Conservation (phyloP, 2,329 filamentous ascomycete genomes). For the Rachicladosporium sp. region DNA sequence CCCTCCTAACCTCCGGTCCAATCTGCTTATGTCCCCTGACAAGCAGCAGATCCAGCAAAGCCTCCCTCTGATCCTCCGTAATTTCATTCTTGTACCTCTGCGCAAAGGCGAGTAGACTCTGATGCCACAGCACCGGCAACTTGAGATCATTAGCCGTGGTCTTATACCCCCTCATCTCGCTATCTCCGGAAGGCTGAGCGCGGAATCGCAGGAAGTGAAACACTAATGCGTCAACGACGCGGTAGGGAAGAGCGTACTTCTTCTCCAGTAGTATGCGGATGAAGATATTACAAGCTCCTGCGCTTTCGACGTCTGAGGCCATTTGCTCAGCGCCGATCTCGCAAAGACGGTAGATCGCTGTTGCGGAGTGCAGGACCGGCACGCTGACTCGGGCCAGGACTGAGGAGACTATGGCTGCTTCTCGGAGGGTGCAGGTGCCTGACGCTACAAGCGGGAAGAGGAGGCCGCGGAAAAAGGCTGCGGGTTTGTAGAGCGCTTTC, state of each 20-base stretch:
- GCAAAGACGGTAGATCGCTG: constrained; percentile 80
- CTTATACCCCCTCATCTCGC: constrained; percentile 41
- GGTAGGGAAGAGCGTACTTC: constrained; percentile 90
- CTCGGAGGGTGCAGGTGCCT: constrained; percentile 76
- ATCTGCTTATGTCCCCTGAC: constrained; percentile 78
- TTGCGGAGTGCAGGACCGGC: constrained; percentile 82
- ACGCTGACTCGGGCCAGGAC: constrained; percentile 77
- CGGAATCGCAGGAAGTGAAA: constrained; percentile 96
- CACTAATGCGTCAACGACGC: constrained; percentile 85
- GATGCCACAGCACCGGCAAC: constrained; percentile 91
- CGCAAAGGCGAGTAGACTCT: constrained; percentile 82
- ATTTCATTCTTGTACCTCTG: constrained; percentile 93
- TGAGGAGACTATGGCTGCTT: constrained; percentile 81
- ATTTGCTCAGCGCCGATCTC: constrained; percentile 91
- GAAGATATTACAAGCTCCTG: constrained; percentile 87
- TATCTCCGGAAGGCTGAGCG: constrained; percentile 51
- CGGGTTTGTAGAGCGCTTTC: constrained; percentile 84
- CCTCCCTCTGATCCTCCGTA: constrained; percentile 87
- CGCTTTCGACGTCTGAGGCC: constrained; percentile 67
- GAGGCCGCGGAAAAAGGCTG: constrained; percentile 93
- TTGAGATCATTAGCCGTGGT: constrained; percentile 36
- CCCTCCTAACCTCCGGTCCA: constrained; percentile 78
- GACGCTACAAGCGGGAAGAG: constrained; percentile 78
- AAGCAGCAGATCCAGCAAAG: constrained; percentile 73
- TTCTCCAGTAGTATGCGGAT: constrained; percentile 90